Evolutionary conservation across 2,329 filamentous ascomycete genomes (phyloP).

Genomic region (Cladosporium sp.): DNA sequence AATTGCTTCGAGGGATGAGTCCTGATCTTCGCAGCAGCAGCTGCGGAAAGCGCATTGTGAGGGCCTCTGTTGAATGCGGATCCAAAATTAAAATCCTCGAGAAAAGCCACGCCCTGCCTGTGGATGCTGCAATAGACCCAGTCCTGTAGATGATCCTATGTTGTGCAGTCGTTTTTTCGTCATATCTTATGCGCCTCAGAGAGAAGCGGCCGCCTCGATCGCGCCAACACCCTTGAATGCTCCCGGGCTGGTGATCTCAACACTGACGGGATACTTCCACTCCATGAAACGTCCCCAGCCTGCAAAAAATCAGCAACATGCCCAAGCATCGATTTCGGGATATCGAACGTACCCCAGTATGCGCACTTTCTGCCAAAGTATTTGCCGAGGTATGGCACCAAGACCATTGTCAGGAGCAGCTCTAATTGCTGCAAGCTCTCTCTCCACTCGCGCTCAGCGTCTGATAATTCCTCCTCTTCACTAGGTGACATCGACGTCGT

Average conservation of each 20-base stretch:
- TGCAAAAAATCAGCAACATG: constrained; percentile 39
- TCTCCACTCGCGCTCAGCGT: constrained; percentile 93
- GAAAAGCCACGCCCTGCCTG: too few species aligned
- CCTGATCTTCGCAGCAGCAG: too few species aligned
- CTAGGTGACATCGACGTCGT: constrained; percentile 46
- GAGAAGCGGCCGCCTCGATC: constrained; percentile 43
- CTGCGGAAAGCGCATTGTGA: too few species aligned
- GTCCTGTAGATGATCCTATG: too few species aligned
- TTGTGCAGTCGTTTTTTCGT: too few species aligned
- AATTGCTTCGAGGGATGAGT: too few species aligned
- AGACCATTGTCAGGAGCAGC: constrained; percentile 85
- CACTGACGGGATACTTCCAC: constrained; percentile 83
- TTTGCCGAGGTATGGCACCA: constrained; percentile 91
- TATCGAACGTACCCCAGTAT: constrained; percentile 79
- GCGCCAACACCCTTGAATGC: constrained; percentile 45
- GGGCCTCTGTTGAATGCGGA: too few species aligned
- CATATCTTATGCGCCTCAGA: constrained; percentile 18
- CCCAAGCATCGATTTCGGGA: not conserved
- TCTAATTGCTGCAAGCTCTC: constrained; percentile 91
- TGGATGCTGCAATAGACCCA: too few species aligned
- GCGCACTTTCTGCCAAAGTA: constrained; percentile 92
- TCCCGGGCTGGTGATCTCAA: constrained; percentile 49
- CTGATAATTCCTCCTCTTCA: constrained; percentile 58
- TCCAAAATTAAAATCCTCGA: too few species aligned
- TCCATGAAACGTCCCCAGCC: constrained; percentile 93